These are phyloP conservation scores for Starmerella bacillaris DNA, from an alignment of 805 yeast species.

Conservation along the genomic window DNA sequence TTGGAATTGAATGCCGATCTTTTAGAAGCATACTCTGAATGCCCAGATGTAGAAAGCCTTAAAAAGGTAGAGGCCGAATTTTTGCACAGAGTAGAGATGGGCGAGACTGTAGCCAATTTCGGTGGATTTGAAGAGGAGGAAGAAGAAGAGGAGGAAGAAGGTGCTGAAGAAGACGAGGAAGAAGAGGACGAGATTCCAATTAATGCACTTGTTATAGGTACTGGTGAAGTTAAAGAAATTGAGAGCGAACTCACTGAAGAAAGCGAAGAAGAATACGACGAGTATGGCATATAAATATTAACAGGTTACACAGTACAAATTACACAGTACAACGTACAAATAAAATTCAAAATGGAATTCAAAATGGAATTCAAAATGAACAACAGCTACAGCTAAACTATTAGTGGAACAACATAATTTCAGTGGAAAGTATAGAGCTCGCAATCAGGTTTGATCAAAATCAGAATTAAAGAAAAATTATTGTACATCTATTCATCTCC, in stretches of 20 bases:
- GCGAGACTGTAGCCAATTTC: slow-evolving; percentile 15
- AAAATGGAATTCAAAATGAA: too few relatives aligned
- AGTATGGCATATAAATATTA: too few relatives aligned
- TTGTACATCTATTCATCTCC: too few relatives aligned
- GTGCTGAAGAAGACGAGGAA: slow-evolving; percentile 20
- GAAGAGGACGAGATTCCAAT: slow-evolving; percentile 19
- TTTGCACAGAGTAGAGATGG: slow-evolving; percentile 28
- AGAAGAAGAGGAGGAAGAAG: slow-evolving; percentile 19
- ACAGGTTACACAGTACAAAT: too few relatives aligned
- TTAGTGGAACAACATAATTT: too few relatives aligned
- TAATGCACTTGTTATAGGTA: slow-evolving; percentile 16
- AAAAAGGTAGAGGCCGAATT: slow-evolving; percentile 55
- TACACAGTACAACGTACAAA: too few relatives aligned
- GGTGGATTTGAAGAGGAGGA: slow-evolving; percentile 16
- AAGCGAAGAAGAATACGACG: slow-evolving; percentile 7
- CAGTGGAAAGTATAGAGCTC: too few relatives aligned
- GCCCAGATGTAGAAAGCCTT: slow-evolving; percentile 67
- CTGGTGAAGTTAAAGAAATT: slow-evolving; percentile 14
- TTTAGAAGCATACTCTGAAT: slow-evolving; percentile 50
- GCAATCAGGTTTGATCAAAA: too few relatives aligned
- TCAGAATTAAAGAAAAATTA: too few relatives aligned
- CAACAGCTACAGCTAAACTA: too few relatives aligned
- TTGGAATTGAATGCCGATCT: slow-evolving; percentile 66
- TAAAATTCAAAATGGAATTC: too few relatives aligned
- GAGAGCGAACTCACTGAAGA: slow-evolving; percentile 10